Evolutionary conservation across 495 filamentous ascomycete species (phyloP).

Genomic region (Astrocystis sublimbata): DNA sequence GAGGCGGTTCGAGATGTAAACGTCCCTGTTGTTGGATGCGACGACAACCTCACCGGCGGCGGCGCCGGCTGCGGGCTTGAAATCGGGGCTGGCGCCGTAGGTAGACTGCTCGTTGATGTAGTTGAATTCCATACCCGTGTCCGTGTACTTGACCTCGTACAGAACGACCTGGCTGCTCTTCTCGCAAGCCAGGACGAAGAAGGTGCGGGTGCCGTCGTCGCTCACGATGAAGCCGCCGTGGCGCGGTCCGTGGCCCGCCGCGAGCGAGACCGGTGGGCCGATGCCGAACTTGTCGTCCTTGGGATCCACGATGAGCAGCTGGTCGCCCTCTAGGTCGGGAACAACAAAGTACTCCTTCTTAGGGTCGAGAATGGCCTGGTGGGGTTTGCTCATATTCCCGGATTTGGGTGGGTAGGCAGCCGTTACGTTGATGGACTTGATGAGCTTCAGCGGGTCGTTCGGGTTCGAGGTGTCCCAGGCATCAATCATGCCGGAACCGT

Average conservation of each 20-base stretch:
- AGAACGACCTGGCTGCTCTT: constrained; percentile 31
- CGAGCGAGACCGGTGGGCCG: constrained; percentile 19
- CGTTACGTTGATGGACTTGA: constrained; percentile 26
- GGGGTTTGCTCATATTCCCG: constrained; percentile 26
- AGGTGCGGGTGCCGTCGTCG: constrained; percentile 28
- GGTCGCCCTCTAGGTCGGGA: constrained; percentile 35
- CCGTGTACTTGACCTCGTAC: constrained; percentile 29
- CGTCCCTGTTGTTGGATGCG: constrained; percentile 28
- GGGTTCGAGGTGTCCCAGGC: constrained; percentile 31
- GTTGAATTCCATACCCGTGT: constrained; percentile 23
- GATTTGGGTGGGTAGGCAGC: constrained; percentile 23
- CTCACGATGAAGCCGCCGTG: constrained; percentile 36
- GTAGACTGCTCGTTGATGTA: constrained; percentile 28
- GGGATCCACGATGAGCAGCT: constrained; percentile 33
- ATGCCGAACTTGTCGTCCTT: constrained; percentile 28
- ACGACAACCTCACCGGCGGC: constrained; percentile 34
- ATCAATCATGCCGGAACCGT: constrained; percentile 30
- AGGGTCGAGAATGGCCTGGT: constrained; percentile 38
- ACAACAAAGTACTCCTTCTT: constrained; percentile 36
- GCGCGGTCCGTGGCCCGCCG: constrained; percentile 33
- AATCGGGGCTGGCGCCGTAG: constrained; percentile 24
- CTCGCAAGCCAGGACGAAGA: constrained; percentile 35
- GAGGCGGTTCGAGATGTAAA: constrained; percentile 41
- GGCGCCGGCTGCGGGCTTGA: constrained; percentile 22
- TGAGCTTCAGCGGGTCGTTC: constrained; percentile 22